These are phyloP conservation scores for Fusarium decemcellulare DNA, from an alignment of 2,329 filamentous ascomycete species.

Conservation along the genomic window DNA sequence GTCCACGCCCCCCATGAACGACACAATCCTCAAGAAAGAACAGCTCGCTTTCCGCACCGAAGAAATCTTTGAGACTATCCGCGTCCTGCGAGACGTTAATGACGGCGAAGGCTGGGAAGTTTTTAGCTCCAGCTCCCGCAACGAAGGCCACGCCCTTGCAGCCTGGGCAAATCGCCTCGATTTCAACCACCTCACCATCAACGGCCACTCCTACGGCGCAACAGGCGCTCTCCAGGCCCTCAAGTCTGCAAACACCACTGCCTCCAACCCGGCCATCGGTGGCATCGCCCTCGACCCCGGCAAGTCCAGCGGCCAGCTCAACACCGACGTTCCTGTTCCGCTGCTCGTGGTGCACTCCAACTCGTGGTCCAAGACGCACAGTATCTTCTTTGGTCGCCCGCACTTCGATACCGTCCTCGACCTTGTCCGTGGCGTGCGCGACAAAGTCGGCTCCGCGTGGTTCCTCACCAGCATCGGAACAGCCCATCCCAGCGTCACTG, in stretches of 20 bases:
- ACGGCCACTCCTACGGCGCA: constrained; percentile 77
- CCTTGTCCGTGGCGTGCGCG: constrained; percentile 63
- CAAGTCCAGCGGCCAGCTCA: constrained; percentile 74
- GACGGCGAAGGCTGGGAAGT: constrained; percentile 54
- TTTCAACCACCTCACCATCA: constrained; percentile 66
- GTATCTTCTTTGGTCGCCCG: constrained; percentile 72
- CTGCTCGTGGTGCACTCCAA: constrained; percentile 74
- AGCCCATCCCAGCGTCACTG: constrained; percentile 75
- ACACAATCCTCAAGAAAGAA: constrained; percentile 56
- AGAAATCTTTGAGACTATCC: constrained; percentile 63
- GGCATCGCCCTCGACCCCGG: constrained; percentile 77
- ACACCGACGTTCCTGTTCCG: constrained; percentile 70
- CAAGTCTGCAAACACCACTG: constrained; percentile 55
- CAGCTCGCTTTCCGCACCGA: constrained; percentile 66
- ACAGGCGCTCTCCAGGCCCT: constrained; percentile 74
- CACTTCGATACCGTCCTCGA: constrained; percentile 75
- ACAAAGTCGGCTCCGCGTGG: constrained; percentile 62
- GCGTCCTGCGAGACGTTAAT: constrained; percentile 58
- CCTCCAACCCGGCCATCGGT: constrained; percentile 60
- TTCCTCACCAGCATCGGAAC: constrained; percentile 69
- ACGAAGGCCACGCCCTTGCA: constrained; percentile 61
- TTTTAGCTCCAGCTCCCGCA: constrained; percentile 59
- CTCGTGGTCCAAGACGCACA: constrained; percentile 72
- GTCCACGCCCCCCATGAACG: constrained; percentile 52
- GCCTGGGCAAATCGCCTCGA: constrained; percentile 69